Conservation (phyloP, 225 moss, liverwort and hornwort species). For the Bryum argenteum region DNA sequence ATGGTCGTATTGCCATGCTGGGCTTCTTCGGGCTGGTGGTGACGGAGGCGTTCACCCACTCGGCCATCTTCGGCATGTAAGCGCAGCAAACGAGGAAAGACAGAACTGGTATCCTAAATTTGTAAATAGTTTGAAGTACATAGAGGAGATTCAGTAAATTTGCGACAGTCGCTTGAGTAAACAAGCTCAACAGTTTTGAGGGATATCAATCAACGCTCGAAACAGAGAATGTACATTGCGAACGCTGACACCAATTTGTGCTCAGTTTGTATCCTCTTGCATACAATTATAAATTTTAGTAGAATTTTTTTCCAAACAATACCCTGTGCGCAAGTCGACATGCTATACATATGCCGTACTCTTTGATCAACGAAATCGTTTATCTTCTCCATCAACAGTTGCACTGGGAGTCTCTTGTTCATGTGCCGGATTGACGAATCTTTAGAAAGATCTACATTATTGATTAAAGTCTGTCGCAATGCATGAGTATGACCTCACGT, state of each 20-base stretch:
- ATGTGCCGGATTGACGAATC: no score
- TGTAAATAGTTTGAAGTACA: not conserved
- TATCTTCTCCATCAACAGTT: no score
- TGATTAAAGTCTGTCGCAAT: no score
- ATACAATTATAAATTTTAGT: not conserved
- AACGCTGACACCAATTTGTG: not conserved
- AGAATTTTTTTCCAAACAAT: no score
- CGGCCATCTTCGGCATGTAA: slow-evolving; percentile 27
- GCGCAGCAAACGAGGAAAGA: no score
- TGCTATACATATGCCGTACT: no score
- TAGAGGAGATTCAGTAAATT: not conserved
- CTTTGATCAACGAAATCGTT: no score
- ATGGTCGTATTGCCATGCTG: slow-evolving; percentile 20
- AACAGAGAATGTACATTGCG: not conserved
- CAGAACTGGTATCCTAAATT: no score
- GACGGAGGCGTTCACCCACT: slow-evolving; percentile 21
- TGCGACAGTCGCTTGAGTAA: not conserved
- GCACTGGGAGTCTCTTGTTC: no score
- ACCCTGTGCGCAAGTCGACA: no score
- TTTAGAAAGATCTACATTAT: no score
- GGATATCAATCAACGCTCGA: not conserved
- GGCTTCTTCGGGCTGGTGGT: slow-evolving; percentile 8
- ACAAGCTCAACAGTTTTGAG: not conserved
- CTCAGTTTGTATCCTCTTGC: not conserved
- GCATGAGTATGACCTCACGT: no score